phyloP scores from a whole-genome alignment of 2,329 filamentous ascomycete genomes.

The Cytospora chrysosperma region DNA sequence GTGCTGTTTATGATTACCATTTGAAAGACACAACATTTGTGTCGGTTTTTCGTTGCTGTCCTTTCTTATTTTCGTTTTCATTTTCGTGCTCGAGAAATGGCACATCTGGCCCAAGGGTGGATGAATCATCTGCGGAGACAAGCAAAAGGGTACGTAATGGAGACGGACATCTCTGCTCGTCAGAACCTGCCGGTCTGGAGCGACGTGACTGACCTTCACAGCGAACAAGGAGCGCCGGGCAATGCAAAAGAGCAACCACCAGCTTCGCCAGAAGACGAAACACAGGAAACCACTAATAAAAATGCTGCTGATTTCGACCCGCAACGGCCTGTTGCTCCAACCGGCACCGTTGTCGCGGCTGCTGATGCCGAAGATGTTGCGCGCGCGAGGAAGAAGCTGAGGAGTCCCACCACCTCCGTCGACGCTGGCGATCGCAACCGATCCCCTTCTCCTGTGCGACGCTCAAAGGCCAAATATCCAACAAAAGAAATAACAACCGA shows the following conservation, averaged over 20 bases:
- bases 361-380: neutral
- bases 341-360: neutral
- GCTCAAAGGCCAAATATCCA: neutral
- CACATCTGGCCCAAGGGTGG: neutral
- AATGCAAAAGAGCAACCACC: neutral
- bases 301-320: neutral
- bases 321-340: neutral
- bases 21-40: too few relatives aligned
- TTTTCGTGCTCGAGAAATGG: neutral
- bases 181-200: too few relatives aligned
- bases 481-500: slow-evolving; percentile 6
- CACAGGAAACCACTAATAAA: neutral
- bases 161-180: neutral
- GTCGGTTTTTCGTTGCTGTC: too few relatives aligned
- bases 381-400: slow-evolving; percentile 11
- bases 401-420: slow-evolving; percentile 2
- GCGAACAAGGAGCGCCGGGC: neutral
- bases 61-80: too few relatives aligned
- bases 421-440: slow-evolving; percentile 4
- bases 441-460: slow-evolving; percentile 2
- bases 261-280: neutral
- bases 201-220: neutral
- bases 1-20: too few relatives aligned
- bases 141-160: neutral
- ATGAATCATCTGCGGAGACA: slow-evolving; percentile 5